A percentile compares a stretch with the other conserved stretches of the same genome.
phyloP scores from a whole-genome alignment of 2,329 filamentous ascomycete genomes.

The Claviceps cyperi region DNA sequence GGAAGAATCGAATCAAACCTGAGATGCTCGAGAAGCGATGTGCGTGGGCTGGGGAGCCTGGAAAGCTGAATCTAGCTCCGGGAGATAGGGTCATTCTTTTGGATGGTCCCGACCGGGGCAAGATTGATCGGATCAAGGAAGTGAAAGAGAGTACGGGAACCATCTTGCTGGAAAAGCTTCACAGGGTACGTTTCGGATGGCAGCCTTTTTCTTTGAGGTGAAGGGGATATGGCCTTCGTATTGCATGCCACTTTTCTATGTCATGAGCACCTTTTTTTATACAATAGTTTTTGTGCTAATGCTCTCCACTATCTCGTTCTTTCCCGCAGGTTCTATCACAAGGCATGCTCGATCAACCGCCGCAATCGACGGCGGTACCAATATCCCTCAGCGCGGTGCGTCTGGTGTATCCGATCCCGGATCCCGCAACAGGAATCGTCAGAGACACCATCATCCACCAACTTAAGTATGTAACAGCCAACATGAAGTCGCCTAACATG shows the following conservation, averaged over 20 bases:
- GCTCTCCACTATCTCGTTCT: background rate
- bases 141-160: slow-evolving; percentile 40
- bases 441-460: slow-evolving; percentile 68
- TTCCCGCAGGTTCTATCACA: slow-evolving; percentile 14
- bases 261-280: background rate
- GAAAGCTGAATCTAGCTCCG: slow-evolving; percentile 45
- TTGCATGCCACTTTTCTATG: background rate
- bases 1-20: slow-evolving; percentile 14
- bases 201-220: background rate
- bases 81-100: slow-evolving; percentile 75
- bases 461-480: slow-evolving; percentile 38
- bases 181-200: slow-evolving; percentile 38
- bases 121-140: slow-evolving; percentile 57
- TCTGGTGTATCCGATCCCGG: slow-evolving; percentile 62
- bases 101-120: slow-evolving; percentile 65
- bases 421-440: slow-evolving; percentile 47
- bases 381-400: slow-evolving; percentile 60
- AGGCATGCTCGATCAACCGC: slow-evolving; percentile 17
- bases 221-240: background rate
- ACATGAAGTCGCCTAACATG: slow-evolving; percentile 31
- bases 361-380: slow-evolving; percentile 23
- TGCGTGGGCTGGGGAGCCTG: slow-evolving; percentile 40
- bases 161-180: slow-evolving; percentile 46
- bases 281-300: background rate
- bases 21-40: slow-evolving; percentile 28